Percentiles rank a stretch among this genome's conserved stretches.
phyloP scores from a whole-genome alignment of 2,329 filamentous ascomycete genomes.

The Remersonia thermophila region DNA sequence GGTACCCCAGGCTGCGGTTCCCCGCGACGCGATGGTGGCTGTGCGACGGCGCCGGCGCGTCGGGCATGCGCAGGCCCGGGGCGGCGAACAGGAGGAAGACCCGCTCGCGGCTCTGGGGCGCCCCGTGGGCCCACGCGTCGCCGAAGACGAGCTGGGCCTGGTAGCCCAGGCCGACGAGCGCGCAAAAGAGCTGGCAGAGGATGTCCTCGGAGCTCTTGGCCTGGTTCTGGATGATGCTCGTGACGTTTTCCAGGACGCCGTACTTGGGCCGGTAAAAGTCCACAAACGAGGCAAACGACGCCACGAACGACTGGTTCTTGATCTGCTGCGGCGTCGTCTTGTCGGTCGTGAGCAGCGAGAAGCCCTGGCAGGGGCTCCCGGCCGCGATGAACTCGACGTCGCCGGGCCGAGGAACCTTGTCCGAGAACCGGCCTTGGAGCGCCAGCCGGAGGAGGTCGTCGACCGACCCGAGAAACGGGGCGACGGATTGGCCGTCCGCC shows the following conservation, averaged over 20 bases:
- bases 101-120: conserved; percentile 51
- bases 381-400: conserved; percentile 57
- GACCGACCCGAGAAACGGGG: conserved; percentile 58
- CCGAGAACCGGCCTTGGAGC: conserved; percentile 36
- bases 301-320: conserved; percentile 65
- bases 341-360: conserved; percentile 50
- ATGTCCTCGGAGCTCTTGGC: conserved; percentile 43
- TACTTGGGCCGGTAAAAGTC: conserved; percentile 67
- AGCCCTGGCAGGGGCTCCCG: conserved; percentile 69
- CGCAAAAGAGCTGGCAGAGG: conserved; percentile 60
- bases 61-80: conserved; percentile 46
- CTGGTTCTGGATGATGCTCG: conserved; percentile 42
- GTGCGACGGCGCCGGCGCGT: conserved; percentile 48
- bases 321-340: conserved; percentile 42
- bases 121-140: conserved; percentile 58
- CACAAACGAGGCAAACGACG: conserved; percentile 61
- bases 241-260: conserved; percentile 66
- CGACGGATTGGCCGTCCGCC: conserved; percentile 24
- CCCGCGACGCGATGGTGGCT: conserved; percentile 34
- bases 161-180: conserved; percentile 65
- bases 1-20: conserved; percentile 37
- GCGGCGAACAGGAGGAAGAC: conserved; percentile 63
- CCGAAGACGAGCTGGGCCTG: conserved; percentile 56
- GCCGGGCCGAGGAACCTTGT: conserved; percentile 43
- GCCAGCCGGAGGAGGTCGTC: conserved; percentile 51